Base-by-base conservation (phyloP, 805 yeast species). In the Saccharomycopsis selenospora region DNA sequence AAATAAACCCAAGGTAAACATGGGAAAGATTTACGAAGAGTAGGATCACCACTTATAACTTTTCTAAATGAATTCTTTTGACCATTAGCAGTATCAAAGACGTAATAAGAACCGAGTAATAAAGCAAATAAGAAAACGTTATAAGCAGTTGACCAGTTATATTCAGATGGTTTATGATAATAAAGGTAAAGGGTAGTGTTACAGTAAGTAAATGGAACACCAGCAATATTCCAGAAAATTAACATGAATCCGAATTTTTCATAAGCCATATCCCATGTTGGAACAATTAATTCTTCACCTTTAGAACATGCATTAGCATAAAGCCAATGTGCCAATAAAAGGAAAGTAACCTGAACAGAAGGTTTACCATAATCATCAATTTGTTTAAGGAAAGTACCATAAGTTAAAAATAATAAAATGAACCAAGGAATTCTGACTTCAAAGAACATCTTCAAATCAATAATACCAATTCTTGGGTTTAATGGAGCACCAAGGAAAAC, bases 211-310 rank as follows among this genome's bases (percentile, higher is more conserved):
- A 82, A 93, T 43, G 99, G 99, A 38, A 93, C 99, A 60, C 99
- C 99, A 27, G 97, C 96, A 65, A 93, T 88, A 71, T 93, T 93
- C 99, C 99, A 93, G 75, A 93, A 93, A 59, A 90, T 80, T 56
- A 93, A 77, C 98, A 93, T 90, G 73, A 93, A 93, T n/a, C 99
- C 99, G 60, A 93, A 93, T 69, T 93, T 93, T 67, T 93, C 99
- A 67, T 93, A 93, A 27, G 95, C 96, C 97, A 93, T 91, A 66
- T 93, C 99, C 98, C 99, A 93, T 17, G 96, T 85, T 58, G 98
- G 96, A 54, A 90, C 95, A 64, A 93, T 93, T 59, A 91, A 72
- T 65, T 93, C 98, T 69, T 93, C 99, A 58, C 98, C 99, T 68
- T 93, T 93, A 49, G 95, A 82, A 67, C 98, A 91, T 2, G 97